These are phyloP conservation scores for Alternaria brassicae DNA, from an alignment of 2,329 filamentous ascomycete species.

Conservation along the genomic window DNA sequence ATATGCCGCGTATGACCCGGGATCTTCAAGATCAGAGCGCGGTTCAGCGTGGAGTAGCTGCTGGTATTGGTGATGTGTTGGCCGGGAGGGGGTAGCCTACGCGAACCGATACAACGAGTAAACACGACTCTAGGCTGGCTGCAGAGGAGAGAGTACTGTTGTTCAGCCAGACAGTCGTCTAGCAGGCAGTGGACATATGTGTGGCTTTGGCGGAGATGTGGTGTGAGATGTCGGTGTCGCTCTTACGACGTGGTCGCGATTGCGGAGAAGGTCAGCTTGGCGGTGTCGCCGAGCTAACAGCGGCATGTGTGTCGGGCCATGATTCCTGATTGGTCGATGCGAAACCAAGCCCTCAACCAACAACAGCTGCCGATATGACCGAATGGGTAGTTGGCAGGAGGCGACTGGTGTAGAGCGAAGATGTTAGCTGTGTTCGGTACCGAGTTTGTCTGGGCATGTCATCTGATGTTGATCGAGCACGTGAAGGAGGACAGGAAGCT, in stretches of 20 bases:
- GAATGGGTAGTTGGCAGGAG: slow-evolving; percentile 34
- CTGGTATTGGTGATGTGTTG: slow-evolving; percentile 38
- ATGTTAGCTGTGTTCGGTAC: slow-evolving; percentile 25
- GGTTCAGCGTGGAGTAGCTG: slow-evolving; percentile 31
- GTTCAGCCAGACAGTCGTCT: slow-evolving; percentile 51
- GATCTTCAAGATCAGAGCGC: slow-evolving; percentile 11
- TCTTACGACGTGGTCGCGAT: slow-evolving; percentile 31
- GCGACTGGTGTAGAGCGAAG: slow-evolving; percentile 35
- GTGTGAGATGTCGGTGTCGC: slow-evolving; percentile 35
- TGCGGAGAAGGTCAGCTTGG: slow-evolving; percentile 38
- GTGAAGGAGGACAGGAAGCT: slow-evolving; percentile 26
- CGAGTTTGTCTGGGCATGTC: slow-evolving; percentile 15
- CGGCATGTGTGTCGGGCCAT: slow-evolving; percentile 34
- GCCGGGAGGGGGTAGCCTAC: slow-evolving; percentile 43
- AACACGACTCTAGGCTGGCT: slow-evolving; percentile 52
- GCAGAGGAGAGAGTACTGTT: slow-evolving; percentile 48
- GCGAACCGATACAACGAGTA: slow-evolving; percentile 48
- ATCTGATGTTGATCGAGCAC: slow-evolving; percentile 26
- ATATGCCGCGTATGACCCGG: slow-evolving; percentile 9
- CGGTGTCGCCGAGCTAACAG: slow-evolving; percentile 29
- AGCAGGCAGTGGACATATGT: slow-evolving; percentile 47
- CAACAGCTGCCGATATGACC: slow-evolving; percentile 30
- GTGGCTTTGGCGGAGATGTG: slow-evolving; percentile 21
- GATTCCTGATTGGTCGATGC: slow-evolving; percentile 36
- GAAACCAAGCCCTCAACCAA: slow-evolving; percentile 37